Evolutionary conservation across 176 grass and related monocot genomes (phyloP).

Genomic region (Musa itinerans): DNA sequence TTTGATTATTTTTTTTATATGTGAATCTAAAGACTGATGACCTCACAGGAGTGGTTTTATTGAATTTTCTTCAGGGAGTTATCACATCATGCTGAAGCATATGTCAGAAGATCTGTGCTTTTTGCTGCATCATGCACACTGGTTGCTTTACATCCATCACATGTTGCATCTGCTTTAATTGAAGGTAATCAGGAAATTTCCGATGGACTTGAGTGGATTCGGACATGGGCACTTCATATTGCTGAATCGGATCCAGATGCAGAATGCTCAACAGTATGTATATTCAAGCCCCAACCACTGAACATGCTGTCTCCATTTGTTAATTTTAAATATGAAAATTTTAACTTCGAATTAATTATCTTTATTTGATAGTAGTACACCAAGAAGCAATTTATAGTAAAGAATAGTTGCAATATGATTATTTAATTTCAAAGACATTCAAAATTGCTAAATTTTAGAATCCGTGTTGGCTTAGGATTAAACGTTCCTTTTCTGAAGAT

Average conservation of each 20-base stretch:
- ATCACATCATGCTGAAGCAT: constrained; percentile 77
- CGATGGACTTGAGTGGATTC: constrained; percentile 82
- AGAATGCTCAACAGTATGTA: constrained; percentile 76
- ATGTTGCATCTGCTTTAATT: constrained; percentile 72
- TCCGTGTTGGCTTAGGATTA: no score
- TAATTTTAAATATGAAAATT: neutral
- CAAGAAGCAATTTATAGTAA: no score
- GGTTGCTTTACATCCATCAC: constrained; percentile 74
- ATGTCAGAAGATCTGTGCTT: constrained; percentile 79
- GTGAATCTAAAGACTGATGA: constrained; percentile 15
- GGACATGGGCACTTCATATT: constrained; percentile 61
- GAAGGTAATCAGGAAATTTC: constrained; percentile 75
- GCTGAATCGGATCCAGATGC: constrained; percentile 75
- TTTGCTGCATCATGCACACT: constrained; percentile 90
- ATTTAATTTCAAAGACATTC: no score
- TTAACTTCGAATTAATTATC: no score
- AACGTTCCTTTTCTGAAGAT: no score
- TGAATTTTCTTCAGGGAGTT: constrained; percentile 44
- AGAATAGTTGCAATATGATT: no score
- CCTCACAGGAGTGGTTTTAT: constrained; percentile 11
- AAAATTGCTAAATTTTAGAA: no score
- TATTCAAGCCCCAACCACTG: neutral
- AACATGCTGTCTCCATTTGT: neutral
- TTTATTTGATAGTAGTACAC: no score
- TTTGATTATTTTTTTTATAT: neutral